These are phyloP conservation scores for Iris macrosiphon DNA, from an alignment of 106 monocot genomes.

Conservation along the genomic window DNA sequence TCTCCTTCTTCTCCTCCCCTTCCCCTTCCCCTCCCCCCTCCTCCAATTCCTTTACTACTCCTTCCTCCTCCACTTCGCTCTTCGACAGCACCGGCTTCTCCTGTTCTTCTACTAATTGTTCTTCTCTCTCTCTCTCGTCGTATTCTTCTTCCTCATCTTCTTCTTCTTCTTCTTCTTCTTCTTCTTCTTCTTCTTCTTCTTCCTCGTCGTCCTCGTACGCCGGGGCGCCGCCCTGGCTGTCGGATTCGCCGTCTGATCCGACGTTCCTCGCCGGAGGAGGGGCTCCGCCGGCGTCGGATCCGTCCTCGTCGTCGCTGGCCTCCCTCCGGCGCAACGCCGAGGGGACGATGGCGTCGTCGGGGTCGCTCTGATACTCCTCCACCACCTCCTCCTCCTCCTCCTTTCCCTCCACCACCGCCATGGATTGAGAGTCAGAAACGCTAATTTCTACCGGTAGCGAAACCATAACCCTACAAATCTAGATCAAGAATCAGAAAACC, in stretches of 20 bases:
- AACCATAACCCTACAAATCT: no score
- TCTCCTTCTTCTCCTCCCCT: constrained; percentile 65
- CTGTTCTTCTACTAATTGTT: not conserved
- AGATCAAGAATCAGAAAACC: no score
- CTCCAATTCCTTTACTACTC: not conserved
- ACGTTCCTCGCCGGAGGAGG: constrained; percentile 15
- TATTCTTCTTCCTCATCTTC: constrained; percentile 13
- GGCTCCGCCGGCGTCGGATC: constrained; percentile 15
- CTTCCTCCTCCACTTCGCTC: not conserved
- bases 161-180: constrained; percentile 28
- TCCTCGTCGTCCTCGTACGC: constrained; percentile 60
- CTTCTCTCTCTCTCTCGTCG: constrained; percentile 1
- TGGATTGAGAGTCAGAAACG: not conserved
- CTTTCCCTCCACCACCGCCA: not conserved
- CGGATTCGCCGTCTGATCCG: constrained; percentile 58
- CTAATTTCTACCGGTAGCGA: no score
- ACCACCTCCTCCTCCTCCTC: constrained; percentile 21
- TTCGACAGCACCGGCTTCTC: not conserved
- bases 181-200: constrained; percentile 18
- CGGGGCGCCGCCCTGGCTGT: constrained; percentile 51
- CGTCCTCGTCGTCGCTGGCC: constrained; percentile 78
- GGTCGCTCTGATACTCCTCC: constrained; percentile 87
- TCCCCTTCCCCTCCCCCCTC: constrained; percentile 5
- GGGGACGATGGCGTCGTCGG: constrained; percentile 63
- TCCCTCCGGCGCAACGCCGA: constrained; percentile 61